Base-by-base conservation (phyloP, 2,329 filamentous ascomycete genomes). In the Calonectria pseudoturangicola region DNA sequence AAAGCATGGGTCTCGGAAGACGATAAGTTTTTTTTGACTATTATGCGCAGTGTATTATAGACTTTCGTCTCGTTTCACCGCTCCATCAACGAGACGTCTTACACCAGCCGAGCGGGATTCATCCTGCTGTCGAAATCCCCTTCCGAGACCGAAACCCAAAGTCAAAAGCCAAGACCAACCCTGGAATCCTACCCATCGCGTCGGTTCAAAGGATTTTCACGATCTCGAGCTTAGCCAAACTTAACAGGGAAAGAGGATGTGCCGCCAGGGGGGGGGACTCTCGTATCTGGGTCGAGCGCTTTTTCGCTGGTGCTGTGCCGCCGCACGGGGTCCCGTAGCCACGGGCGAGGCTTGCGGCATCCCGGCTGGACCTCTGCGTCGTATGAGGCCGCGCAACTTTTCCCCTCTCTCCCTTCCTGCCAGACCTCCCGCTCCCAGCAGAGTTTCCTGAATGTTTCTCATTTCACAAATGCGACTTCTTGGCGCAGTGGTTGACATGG, bases 361-460 rank as follows among this genome's bases (percentile, higher is more conserved):
- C 54, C 67, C 70, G 63, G 63, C 18, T 27, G 13, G 16, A 28
- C 41, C 25, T 43, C 21, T 33, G 21, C 48, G 64, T 76, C 68
- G 68, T 76, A 79, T 75, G 74, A 79, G 74, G 67, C 76, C 77
- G 69, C 70, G 73, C 72, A 75, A 66, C 45, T 71, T 74, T 21
- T 21, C 21, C 21, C 21, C 21, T 58, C 54, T 39, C 60, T 67
- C 58, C 47, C 63, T 41, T 47, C 62, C 66, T 73, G 43, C 58
- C 27, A 66, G 48, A 27, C 68, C 21, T 21, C 21, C 21, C 21
- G 21, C 21, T 50, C 66, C 13, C 12, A 36, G 27, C 15, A 27
- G 43, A 18, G 45, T 33, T 75, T 73, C 62, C 58, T 48, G 67
- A 69, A 75, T 45, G 16, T 70, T 62, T 54, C 21, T 33, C 39